phyloP scores from a whole-genome alignment of 306 rosid genomes.

The Hylodesmum podocarpum region DNA sequence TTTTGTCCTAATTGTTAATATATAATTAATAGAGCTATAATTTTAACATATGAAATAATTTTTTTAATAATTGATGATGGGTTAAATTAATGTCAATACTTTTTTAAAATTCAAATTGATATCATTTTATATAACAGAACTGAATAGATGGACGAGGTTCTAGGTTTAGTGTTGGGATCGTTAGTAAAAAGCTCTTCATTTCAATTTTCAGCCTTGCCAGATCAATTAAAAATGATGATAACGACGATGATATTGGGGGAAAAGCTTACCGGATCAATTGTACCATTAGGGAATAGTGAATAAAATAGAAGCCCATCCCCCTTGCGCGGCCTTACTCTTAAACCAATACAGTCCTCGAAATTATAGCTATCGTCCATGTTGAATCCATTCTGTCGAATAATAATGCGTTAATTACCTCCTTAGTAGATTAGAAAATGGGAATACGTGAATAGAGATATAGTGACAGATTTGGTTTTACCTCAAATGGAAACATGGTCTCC shows the following conservation, averaged over 20 bases:
- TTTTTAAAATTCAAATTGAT: too few relatives aligned
- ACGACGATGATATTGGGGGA: not conserved
- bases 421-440: not conserved
- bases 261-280: constrained; percentile 80
- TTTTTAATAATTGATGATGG: too few relatives aligned
- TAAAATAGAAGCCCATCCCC: constrained; percentile 94
- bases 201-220: not conserved
- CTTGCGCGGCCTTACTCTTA: constrained; percentile 79
- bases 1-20: too few relatives aligned
- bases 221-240: not conserved
- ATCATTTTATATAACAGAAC: not conserved
- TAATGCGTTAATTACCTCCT: not conserved
- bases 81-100: too few relatives aligned
- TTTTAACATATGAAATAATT: too few relatives aligned
- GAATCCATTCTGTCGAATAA: constrained; percentile 65
- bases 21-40: too few relatives aligned
- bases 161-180: not conserved
- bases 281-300: constrained; percentile 68
- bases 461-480: constrained; percentile 54
- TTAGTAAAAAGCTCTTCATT: not conserved
- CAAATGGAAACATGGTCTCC: constrained; percentile 84
- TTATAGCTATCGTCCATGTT: constrained; percentile 62
- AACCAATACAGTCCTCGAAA: constrained; percentile 57
- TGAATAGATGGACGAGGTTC: not conserved
- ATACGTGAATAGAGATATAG: not conserved